Conservation (phyloP, 176 grass and related monocot species). For the Themeda triandra region DNA sequence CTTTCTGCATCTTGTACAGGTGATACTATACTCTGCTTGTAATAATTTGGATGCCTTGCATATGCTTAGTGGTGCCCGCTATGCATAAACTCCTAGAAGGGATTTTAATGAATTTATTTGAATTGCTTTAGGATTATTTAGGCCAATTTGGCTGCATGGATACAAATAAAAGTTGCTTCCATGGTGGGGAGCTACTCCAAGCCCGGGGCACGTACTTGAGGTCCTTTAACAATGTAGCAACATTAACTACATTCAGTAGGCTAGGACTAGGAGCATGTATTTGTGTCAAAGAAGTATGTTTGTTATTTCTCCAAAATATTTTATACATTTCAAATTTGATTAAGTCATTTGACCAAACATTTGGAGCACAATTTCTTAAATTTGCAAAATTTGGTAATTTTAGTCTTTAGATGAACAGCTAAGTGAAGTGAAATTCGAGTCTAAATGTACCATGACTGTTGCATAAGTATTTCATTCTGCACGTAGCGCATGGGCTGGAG, state of each 20-base stretch:
- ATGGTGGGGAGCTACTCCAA: not conserved
- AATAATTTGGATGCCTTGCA: not conserved
- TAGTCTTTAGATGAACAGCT: not conserved
- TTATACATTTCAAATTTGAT: not conserved
- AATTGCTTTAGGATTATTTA: not conserved
- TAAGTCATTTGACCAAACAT: not conserved
- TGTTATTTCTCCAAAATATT: not conserved
- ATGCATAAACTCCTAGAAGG: not conserved
- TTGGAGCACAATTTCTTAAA: not conserved
- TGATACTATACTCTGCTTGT: slow-evolving; percentile 3
- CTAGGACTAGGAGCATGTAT: not conserved
- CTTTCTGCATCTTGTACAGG: slow-evolving; percentile 60
- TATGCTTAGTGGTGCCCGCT: not conserved
- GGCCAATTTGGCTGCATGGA: not conserved
- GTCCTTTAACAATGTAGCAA: not conserved
- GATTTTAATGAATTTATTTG: not conserved
- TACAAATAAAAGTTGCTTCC: not conserved
- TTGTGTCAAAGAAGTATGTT: too few relatives aligned
- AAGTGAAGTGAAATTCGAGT: not conserved
- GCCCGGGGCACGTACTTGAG: not conserved
- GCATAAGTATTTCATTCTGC: not conserved
- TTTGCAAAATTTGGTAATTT: not conserved
- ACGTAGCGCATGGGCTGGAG: not conserved
- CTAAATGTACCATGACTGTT: not conserved
- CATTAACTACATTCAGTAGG: not conserved